Conservation (phyloP, 2,329 filamentous ascomycete species). For the Ophiocordyceps australis region DNA sequence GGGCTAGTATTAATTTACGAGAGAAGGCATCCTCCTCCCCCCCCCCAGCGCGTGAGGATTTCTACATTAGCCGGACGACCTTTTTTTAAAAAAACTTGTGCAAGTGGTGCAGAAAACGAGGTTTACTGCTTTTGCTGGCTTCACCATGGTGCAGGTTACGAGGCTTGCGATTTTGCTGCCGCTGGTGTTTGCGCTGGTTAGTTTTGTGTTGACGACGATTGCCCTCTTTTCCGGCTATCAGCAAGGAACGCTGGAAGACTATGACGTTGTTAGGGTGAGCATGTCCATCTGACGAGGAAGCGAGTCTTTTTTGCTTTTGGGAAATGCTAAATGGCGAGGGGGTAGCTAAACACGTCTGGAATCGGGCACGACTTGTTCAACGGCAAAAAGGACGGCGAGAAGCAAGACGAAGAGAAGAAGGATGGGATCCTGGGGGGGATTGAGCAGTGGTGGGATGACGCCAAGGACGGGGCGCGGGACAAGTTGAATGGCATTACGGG, state of each 20-base stretch:
- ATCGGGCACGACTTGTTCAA: conserved; percentile 16
- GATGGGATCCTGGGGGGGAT: conserved; percentile 11
- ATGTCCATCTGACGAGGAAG: not conserved
- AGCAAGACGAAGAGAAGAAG: conserved; percentile 6
- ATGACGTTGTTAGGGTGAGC: conserved; percentile 19
- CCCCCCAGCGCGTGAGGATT: too few relatives aligned
- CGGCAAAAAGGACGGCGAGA: conserved; percentile 8
- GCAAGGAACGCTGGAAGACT: conserved; percentile 23
- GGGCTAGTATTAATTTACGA: too few relatives aligned
- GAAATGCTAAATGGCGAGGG: too few relatives aligned
- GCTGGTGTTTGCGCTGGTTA: conserved; percentile 16
- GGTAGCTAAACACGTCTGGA: conserved; percentile 20
- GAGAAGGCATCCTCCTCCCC: too few relatives aligned
- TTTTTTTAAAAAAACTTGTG: too few relatives aligned
- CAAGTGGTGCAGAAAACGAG: too few relatives aligned
- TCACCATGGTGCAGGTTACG: conserved; percentile 5
- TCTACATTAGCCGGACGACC: too few relatives aligned
- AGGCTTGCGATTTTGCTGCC: conserved; percentile 16
- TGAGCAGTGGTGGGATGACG: conserved; percentile 10
- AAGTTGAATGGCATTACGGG: conserved; percentile 20
- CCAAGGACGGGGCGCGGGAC: conserved; percentile 15
- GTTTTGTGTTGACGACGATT: conserved; percentile 19
- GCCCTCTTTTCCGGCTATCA: conserved; percentile 20
- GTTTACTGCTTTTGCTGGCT: too few relatives aligned
- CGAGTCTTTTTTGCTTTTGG: too few relatives aligned